Base-by-base conservation (phyloP, 2,329 filamentous ascomycete genomes). In the Stagonosporopsis cucurbitacearum region DNA sequence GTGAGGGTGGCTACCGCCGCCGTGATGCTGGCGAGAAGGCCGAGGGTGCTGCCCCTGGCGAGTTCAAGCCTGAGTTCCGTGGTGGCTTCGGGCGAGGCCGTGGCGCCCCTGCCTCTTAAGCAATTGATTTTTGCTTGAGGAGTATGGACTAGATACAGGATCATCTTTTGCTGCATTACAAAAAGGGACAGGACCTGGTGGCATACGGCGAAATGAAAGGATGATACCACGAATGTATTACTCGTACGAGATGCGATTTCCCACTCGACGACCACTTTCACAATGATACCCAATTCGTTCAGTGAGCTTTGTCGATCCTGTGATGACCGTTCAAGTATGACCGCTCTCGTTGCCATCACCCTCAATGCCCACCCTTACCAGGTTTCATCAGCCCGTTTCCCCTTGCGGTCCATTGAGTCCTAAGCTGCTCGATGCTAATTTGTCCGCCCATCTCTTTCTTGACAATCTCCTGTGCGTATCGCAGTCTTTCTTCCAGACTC, bases 1-100 rank as follows among this genome's bases (percentile, higher is more conserved):
- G 65, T 56, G 68, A 84, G 69, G 86, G 86, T 74, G 90, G 90
- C 72, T 96, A 97, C 88, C 86, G 93, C 81, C 88, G 93, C 81
- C 90, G 93, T 77, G 92, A 96, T 76, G 88, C 87, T 81, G 74
- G 71, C 52, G 74, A 77, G 66, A 75, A 76, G 66, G 64, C 64
- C 44, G 69, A 76, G 72, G 69, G 72, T 41, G 68, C 67, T 67
- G 74, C 75, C 50, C 75, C 75, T 50, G 74, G 75, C 60, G 74
- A 75, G 67, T 78, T 77, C 73, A 76, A 74, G 70, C 75, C 75
- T 44, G 70, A 75, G 67, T 78, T 78, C 75, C 75, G 75, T 69
- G 75, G 75, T 70, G 75, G 75, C 63, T 78, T 77, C 66, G 75
- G 75, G 19, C 72, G 72, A 60, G 72, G 72, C 57, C 73, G 73